Conservation (phyloP, 2,329 filamentous ascomycete genomes). For the Paracamarosporium sp. region DNA sequence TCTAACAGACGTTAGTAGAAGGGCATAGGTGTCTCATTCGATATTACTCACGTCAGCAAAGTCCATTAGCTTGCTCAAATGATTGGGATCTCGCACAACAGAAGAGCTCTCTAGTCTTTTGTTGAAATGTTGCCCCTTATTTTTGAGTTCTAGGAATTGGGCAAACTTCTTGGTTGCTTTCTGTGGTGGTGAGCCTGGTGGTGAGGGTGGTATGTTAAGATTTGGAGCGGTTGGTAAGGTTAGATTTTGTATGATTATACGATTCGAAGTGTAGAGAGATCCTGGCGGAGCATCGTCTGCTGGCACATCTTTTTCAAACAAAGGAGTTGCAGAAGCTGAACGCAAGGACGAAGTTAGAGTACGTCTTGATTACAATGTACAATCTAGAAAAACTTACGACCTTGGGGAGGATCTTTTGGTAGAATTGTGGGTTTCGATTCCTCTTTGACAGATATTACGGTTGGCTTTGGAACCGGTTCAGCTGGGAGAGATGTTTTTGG, state of each 20-base stretch:
- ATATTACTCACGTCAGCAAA: constrained; percentile 65
- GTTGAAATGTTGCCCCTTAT: constrained; percentile 79
- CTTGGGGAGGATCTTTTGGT: constrained; percentile 35
- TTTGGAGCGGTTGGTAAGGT: constrained; percentile 76
- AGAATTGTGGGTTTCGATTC: constrained; percentile 14
- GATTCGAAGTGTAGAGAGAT: constrained; percentile 73
- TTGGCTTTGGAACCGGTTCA: constrained; percentile 12
- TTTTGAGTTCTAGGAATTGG: constrained; percentile 79
- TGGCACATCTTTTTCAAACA: constrained; percentile 20
- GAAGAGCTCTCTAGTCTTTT: constrained; percentile 71
- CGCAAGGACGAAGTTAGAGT: not conserved
- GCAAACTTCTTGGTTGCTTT: constrained; percentile 70
- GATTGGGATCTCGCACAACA: constrained; percentile 73
- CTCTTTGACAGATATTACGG: constrained; percentile 7
- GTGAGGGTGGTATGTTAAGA: constrained; percentile 76
- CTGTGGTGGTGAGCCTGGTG: constrained; percentile 61
- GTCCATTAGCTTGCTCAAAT: constrained; percentile 74
- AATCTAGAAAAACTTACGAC: constrained; percentile 11
- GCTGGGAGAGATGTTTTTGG: constrained; percentile 24
- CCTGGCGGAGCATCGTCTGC: constrained; percentile 33
- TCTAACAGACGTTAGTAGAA: not conserved
- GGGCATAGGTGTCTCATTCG: not conserved
- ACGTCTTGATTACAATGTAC: not conserved
- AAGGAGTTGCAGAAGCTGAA: constrained; percentile 25
- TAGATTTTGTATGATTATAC: constrained; percentile 71